Evolutionary conservation across 2,329 filamentous ascomycete species (phyloP).

Genomic region (Dactylellina drechsleri): DNA sequence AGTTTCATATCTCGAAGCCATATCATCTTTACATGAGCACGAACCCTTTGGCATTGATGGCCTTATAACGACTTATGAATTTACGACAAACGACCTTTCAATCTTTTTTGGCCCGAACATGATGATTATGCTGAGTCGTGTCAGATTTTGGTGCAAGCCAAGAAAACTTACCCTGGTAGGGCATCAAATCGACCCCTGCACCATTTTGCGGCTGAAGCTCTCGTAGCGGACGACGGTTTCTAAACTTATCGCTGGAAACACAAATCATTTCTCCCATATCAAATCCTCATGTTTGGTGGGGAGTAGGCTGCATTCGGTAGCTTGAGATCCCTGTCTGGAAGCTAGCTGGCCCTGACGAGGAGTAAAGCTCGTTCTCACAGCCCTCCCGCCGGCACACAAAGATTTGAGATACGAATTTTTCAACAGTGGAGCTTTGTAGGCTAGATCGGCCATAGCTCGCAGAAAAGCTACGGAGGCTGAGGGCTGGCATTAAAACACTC

Average conservation of each 20-base stretch:
- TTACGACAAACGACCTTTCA: neutral
- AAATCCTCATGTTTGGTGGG: slow-evolving; percentile 51
- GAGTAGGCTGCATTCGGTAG: slow-evolving; percentile 54
- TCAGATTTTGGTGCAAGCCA: slow-evolving; percentile 54
- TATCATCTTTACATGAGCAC: too few species aligned
- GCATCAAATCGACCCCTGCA: slow-evolving; percentile 43
- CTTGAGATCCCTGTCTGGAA: slow-evolving; percentile 43
- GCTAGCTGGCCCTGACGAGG: slow-evolving; percentile 42
- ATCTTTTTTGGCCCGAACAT: neutral
- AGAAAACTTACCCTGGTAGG: slow-evolving; percentile 37
- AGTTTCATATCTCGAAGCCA: too few species aligned
- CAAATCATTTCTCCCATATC: slow-evolving; percentile 53
- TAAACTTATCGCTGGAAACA: slow-evolving; percentile 55
- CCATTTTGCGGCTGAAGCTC: slow-evolving; percentile 50
- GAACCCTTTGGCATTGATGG: too few species aligned
- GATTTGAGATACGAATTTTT: slow-evolving; percentile 55
- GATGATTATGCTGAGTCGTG: slow-evolving; percentile 52
- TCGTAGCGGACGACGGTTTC: slow-evolving; percentile 53
- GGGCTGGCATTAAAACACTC: slow-evolving; percentile 29
- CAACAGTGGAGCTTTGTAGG: slow-evolving; percentile 38
- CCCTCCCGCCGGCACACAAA: slow-evolving; percentile 54
- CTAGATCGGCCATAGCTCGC: slow-evolving; percentile 36
- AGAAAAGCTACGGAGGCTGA: slow-evolving; percentile 46
- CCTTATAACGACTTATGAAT: too few species aligned
- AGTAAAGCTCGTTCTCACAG: slow-evolving; percentile 50